Conservation (phyloP, 2,329 filamentous ascomycete species). For the Sarocladium kiliense region DNA sequence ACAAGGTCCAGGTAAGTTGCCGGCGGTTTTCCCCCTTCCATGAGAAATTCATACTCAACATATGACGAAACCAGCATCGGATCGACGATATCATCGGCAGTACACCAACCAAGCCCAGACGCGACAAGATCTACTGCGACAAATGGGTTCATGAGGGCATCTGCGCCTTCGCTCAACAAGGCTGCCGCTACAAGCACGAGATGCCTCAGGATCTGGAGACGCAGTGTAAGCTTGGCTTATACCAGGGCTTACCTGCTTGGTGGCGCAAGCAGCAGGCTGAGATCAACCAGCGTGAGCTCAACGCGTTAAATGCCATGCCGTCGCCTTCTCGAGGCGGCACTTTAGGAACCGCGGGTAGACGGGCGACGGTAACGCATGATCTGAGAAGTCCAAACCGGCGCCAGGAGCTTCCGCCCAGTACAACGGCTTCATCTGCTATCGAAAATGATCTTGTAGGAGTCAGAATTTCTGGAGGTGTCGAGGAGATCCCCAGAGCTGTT, state of each 20-base stretch:
- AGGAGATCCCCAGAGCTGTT: no score
- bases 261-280: slow-evolving; percentile 52
- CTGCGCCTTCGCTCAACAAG: slow-evolving; percentile 80
- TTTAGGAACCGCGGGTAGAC: no score
- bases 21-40: background rate
- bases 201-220: slow-evolving; percentile 69
- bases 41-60: background rate
- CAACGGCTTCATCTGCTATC: no score
- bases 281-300: slow-evolving; percentile 14
- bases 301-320: no score
- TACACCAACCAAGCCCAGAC: slow-evolving; percentile 29
- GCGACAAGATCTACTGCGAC: slow-evolving; percentile 72
- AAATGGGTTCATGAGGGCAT: slow-evolving; percentile 85
- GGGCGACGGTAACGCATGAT: background rate
- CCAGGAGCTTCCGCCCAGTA: no score
- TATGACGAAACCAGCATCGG: slow-evolving; percentile 18
- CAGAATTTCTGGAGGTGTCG: no score
- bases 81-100: slow-evolving; percentile 27
- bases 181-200: slow-evolving; percentile 85
- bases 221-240: slow-evolving; percentile 66
- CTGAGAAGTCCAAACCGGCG: background rate
- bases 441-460: no score
- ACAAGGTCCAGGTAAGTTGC: slow-evolving; percentile 27
- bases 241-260: slow-evolving; percentile 57
- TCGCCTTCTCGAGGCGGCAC: no score